Evolutionary conservation across 495 filamentous ascomycete species (phyloP).

Genomic region (Aspergillus nidulans): DNA sequence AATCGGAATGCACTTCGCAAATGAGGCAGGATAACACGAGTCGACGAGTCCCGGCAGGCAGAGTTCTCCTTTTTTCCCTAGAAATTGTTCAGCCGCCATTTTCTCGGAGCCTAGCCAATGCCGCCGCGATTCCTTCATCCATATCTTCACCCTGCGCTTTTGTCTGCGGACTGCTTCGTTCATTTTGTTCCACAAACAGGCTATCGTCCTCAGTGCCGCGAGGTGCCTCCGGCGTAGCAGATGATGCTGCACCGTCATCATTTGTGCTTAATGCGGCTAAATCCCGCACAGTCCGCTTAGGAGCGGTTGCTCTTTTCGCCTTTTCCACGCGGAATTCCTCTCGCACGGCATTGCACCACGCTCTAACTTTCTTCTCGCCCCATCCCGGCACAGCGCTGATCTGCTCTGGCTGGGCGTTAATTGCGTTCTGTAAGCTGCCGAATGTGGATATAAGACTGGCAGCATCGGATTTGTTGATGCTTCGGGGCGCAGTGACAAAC

Average conservation of each 20-base stretch:
- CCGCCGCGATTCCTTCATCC: slow-evolving; percentile 53
- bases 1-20: too few species aligned
- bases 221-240: not conserved
- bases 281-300: slow-evolving; percentile 6
- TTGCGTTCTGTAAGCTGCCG: slow-evolving; percentile 76
- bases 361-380: slow-evolving; percentile 90
- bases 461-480: slow-evolving; percentile 92
- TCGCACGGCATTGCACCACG: slow-evolving; percentile 74
- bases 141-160: slow-evolving; percentile 17
- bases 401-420: slow-evolving; percentile 86
- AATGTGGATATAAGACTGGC: slow-evolving; percentile 82
- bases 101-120: slow-evolving; percentile 50
- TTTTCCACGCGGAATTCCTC: slow-evolving; percentile 77
- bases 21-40: too few species aligned
- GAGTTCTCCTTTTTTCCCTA: too few species aligned
- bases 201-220: slow-evolving; percentile 15
- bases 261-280: not conserved
- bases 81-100: slow-evolving; percentile 13
- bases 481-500: slow-evolving; percentile 83
- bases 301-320: slow-evolving; percentile 51
- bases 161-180: slow-evolving; percentile 3
- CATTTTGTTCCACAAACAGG: slow-evolving; percentile 24
- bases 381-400: slow-evolving; percentile 77
- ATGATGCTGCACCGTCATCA: not conserved
- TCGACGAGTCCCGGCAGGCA: too few species aligned